phyloP scores from a whole-genome alignment of 306 rosid species.

The Casuarina equisetifolia region DNA sequence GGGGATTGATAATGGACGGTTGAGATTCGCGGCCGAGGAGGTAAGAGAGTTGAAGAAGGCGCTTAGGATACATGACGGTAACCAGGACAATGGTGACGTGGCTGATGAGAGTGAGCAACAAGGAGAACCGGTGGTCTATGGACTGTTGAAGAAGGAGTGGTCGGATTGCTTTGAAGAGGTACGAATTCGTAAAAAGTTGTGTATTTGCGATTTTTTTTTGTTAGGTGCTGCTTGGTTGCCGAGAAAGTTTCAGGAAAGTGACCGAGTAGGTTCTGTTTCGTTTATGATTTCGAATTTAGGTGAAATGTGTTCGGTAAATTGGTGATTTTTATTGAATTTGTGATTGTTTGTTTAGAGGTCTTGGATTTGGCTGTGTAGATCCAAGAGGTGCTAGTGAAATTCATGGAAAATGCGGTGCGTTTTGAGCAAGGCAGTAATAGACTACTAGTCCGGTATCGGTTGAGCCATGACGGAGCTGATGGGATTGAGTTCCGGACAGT shows the following conservation, averaged over 20 bases:
- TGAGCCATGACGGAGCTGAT: slow-evolving; percentile 37
- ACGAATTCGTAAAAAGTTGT: not conserved
- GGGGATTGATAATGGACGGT: slow-evolving; percentile 58
- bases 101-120: slow-evolving; percentile 47
- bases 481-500: slow-evolving; percentile 61
- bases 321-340: slow-evolving; percentile 64
- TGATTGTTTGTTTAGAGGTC: slow-evolving; percentile 78
- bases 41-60: slow-evolving; percentile 63
- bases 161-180: slow-evolving; percentile 88
- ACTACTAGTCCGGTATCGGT: slow-evolving; percentile 54
- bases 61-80: slow-evolving; percentile 31
- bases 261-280: not conserved
- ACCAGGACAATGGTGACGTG: slow-evolving; percentile 24
- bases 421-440: slow-evolving; percentile 56
- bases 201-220: not conserved
- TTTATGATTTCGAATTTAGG: not conserved
- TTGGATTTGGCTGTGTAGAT: slow-evolving; percentile 94
- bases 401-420: slow-evolving; percentile 72
- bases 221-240: not conserved
- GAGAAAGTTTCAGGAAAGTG: not conserved
- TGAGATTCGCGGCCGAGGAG: slow-evolving; percentile 66
- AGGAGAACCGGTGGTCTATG: slow-evolving; percentile 76
- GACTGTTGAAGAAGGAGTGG: slow-evolving; percentile 78
- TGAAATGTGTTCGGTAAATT: slow-evolving; percentile 20
- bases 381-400: slow-evolving; percentile 81